Conservation (phyloP, 768 basidiomycete genomes). For the Leccinum olivaceopallidum region DNA sequence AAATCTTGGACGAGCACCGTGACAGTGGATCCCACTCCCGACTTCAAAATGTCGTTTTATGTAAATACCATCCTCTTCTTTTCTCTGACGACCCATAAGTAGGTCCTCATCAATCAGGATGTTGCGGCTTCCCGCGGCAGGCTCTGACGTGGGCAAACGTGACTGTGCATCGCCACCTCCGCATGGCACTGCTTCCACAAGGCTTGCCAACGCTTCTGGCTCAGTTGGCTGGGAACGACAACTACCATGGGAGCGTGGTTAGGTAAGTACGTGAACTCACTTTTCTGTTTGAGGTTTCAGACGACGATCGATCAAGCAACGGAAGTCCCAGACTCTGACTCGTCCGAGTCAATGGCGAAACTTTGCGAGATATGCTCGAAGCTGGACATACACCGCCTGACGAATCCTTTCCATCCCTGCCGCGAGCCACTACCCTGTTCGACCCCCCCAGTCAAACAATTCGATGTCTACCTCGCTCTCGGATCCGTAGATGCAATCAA, state of each 20-base stretch:
- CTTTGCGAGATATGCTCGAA: constrained; percentile 13
- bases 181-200: constrained; percentile 21
- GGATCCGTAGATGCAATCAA: constrained; percentile 20
- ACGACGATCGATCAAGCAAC: not conserved
- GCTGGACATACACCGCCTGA: constrained; percentile 2
- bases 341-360: not conserved
- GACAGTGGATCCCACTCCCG: no score
- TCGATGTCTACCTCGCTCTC: not conserved
- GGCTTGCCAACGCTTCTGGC: no score
- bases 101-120: no score
- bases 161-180: no score
- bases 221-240: no score
- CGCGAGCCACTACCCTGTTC: constrained; percentile 2
- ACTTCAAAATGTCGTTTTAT: no score
- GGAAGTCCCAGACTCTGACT: not conserved
- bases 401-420: constrained; percentile 7
- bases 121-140: no score
- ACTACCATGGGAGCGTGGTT: not conserved
- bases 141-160: constrained; percentile 46
- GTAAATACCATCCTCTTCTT: no score
- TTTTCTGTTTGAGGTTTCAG: not conserved
- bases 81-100: no score
- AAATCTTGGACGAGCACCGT: no score
- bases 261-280: not conserved
- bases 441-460: not conserved